These are phyloP conservation scores for Lactarius trivialis DNA, from an alignment of 768 basidiomycete species.

Conservation along the genomic window DNA sequence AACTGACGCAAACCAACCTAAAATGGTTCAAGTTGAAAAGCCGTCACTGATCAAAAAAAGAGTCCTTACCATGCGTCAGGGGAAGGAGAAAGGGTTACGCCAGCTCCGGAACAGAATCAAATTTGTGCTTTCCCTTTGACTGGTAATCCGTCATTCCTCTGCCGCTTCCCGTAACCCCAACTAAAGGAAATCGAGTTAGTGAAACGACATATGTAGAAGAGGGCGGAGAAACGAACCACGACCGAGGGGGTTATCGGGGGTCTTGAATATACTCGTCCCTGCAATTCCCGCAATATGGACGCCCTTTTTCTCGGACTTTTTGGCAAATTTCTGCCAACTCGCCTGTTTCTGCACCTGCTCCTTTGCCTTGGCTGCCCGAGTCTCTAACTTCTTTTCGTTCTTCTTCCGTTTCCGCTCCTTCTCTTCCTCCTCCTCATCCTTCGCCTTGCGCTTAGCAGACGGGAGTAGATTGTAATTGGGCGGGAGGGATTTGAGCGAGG, in stretches of 20 bases:
- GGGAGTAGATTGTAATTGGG: conserved; percentile 39
- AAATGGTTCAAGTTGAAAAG: conserved; percentile 4
- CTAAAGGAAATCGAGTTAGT: conserved; percentile 4
- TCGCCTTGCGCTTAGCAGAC: conserved; percentile 70
- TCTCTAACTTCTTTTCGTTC: conserved; percentile 89
- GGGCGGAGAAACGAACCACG: conserved; percentile 49
- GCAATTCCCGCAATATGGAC: conserved; percentile 82
- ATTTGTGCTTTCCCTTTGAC: conserved; percentile 24
- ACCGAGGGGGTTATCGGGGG: conserved; percentile 85
- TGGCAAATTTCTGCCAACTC: conserved; percentile 92
- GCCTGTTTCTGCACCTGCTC: conserved; percentile 80
- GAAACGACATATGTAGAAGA: conserved; percentile 12
- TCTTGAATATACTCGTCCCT: conserved; percentile 92
- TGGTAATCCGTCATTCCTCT: conserved; percentile 23
- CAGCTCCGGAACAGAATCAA: conserved; percentile 9
- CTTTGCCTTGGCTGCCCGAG: conserved; percentile 76
- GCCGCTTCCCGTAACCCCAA: conserved; percentile 19
- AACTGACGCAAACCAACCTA: background rate
- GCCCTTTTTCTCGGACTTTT: conserved; percentile 91
- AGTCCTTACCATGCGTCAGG: background rate
- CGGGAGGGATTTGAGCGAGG: conserved; percentile 66
- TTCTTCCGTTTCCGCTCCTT: conserved; percentile 88
- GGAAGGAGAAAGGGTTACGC: conserved; percentile 2
- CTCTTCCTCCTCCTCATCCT: conserved; percentile 79
- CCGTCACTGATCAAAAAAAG: conserved; percentile 3